Evolutionary conservation across 345 rosid genomes (phyloP).

Genomic region (Acer yangbiense): DNA sequence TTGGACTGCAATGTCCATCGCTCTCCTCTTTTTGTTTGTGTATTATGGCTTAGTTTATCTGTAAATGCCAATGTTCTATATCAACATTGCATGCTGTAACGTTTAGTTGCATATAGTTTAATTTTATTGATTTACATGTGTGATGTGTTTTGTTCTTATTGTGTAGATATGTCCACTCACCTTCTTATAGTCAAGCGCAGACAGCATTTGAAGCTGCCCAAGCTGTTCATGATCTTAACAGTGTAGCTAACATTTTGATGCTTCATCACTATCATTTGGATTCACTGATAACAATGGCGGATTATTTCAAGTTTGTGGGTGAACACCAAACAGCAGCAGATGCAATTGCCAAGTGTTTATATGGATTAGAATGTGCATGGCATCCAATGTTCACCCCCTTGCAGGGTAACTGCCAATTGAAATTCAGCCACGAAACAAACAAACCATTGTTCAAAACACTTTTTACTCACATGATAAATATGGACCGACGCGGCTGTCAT

Average conservation of each 20-base stretch:
- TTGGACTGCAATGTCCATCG: not conserved
- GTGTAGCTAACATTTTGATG: conserved; percentile 66
- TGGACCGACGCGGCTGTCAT: conserved; percentile 93
- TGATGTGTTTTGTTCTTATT: conserved; percentile 9
- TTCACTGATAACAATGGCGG: conserved; percentile 91
- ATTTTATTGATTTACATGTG: conserved; percentile 1
- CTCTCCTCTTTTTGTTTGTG: not conserved
- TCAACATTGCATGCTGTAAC: not conserved
- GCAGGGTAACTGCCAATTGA: conserved; percentile 73
- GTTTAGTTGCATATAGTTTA: not conserved
- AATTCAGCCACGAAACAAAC: conserved; percentile 72
- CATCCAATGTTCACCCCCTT: conserved; percentile 77
- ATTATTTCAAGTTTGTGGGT: conserved; percentile 77
- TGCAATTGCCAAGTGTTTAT: conserved; percentile 75
- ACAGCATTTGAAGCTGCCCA: conserved; percentile 80
- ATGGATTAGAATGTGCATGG: conserved; percentile 91
- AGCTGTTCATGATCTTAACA: conserved; percentile 81
- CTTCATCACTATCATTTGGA: conserved; percentile 84
- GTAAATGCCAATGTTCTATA: not conserved
- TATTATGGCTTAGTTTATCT: not conserved
- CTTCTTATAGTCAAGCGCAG: conserved; percentile 73
- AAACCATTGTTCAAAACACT: conserved; percentile 73
- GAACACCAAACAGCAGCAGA: conserved; percentile 91
- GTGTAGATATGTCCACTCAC: conserved; percentile 55
- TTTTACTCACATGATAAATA: conserved; percentile 81